A percentile compares a stretch with the other conserved stretches of the same genome.
These are phyloP conservation scores for Monilinia fructicola DNA, from an alignment of 2,329 filamentous ascomycete genomes.

Conservation along the genomic window DNA sequence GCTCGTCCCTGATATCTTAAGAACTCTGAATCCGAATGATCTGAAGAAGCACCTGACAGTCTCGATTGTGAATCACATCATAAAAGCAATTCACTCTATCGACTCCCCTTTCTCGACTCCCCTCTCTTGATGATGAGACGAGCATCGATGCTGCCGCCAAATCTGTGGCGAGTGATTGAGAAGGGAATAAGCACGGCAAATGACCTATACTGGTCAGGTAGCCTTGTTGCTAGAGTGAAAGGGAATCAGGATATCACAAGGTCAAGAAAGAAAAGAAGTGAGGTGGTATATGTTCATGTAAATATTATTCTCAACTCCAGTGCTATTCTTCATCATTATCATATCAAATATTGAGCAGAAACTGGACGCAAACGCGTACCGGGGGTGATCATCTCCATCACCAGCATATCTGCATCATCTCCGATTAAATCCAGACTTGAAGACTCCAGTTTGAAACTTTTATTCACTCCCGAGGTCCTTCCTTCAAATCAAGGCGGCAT, in stretches of 20 bases:
- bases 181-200: no score
- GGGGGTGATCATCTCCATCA: neutral
- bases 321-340: neutral
- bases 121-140: neutral
- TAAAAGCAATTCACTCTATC: conserved; percentile 5
- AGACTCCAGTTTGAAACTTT: neutral
- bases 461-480: neutral
- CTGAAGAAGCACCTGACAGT: neutral
- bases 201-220: no score
- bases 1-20: neutral
- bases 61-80: conserved; percentile 14
- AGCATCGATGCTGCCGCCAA: neutral
- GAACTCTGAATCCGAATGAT: neutral
- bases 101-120: neutral
- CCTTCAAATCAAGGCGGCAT: conserved; percentile 20
- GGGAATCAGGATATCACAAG: neutral
- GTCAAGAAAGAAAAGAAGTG: neutral
- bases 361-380: neutral
- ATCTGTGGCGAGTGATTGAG: neutral
- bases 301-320: neutral
- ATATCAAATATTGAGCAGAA: neutral
- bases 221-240: no score
- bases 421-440: neutral
- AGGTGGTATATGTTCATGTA: neutral
- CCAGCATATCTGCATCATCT: conserved; percentile 3